Evolutionary conservation across 371 early-diverging fungal species (phyloP), one percentile per base, ranked within the genome.

Genomic region (Mortierella sp.): DNA sequence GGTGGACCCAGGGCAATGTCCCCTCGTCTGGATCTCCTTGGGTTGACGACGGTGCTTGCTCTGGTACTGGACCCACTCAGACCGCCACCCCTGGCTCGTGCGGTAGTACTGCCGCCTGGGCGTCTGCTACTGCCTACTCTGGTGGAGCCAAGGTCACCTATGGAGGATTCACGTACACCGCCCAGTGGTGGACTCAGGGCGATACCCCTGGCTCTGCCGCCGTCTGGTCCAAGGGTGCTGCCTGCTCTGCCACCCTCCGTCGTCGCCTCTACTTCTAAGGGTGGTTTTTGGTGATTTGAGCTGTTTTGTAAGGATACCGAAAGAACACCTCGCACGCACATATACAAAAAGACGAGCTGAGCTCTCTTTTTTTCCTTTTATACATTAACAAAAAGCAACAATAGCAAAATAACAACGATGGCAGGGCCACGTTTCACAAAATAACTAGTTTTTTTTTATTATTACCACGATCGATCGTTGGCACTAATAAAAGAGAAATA

Each of bases 61-160:
- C 70, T 0, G 65, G 65, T 32, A 38, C 79, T 51, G 49, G 77
- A 12, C 68, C 83, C 16, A 32, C 76, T 27, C 49, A 70, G 38
- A 68, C 75, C 32, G 43, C 38, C 16, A 74, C 81, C 38, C 41
- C 81, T 55, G 78, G 75, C 41, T n/a, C 32, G 70, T 83, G 83
- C 76, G 16, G 75, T 54, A 75, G 83, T 44, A 41, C 72, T 21
- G 44, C 48, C 21, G 88, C 89, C 43, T 92, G 76, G 73, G 49
- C 79, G 41, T 48, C 83, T 29, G 76, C 89, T 29, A 70, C 82
- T 14, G 74, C 80, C 32, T 92, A 93, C 82, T 80, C 79, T 38
- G 79, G 76, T 32, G 89, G 89, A n/a, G 74, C 75, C 51, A 74
- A 78, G 18, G 93, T 92, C 55, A 89, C 91, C 14, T 89, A 90